A percentile compares a stretch with the other conserved stretches of the same genome.
Conservation (phyloP, 2,329 filamentous ascomycete species). For the Cercospora citrullina region DNA sequence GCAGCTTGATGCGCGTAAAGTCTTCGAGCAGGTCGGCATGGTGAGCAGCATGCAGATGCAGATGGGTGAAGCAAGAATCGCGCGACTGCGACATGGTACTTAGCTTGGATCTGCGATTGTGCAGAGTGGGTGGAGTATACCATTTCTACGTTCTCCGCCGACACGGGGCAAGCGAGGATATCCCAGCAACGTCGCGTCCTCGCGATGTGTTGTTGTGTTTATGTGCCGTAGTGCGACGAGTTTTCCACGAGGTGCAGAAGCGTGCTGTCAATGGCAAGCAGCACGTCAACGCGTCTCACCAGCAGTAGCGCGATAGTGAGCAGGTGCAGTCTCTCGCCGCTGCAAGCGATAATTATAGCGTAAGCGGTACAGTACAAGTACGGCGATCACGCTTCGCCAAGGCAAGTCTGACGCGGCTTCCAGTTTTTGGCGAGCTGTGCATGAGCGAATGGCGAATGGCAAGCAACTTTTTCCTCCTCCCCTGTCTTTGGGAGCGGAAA, state of each 20-base stretch:
- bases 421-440: not conserved
- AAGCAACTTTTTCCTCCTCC: not conserved
- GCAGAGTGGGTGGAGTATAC: slow-evolving; percentile 9
- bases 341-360: not conserved
- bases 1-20: slow-evolving; percentile 47
- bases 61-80: slow-evolving; percentile 71
- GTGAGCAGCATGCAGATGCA: slow-evolving; percentile 71
- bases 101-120: slow-evolving; percentile 6
- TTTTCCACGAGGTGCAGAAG: not conserved
- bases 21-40: slow-evolving; percentile 76
- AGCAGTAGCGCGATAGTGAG: not conserved
- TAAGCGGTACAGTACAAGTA: not conserved
- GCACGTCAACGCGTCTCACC: not conserved
- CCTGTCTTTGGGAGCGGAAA: not conserved
- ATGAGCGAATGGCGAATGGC: not conserved
- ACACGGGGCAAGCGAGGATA: not conserved
- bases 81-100: slow-evolving; percentile 51
- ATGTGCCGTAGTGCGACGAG: not conserved
- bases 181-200: not conserved
- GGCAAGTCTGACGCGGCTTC: slow-evolving; percentile 2
- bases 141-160: slow-evolving; percentile 13
- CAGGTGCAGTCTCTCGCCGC: not conserved
- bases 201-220: not conserved
- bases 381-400: not conserved
- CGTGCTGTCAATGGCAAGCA: not conserved